Percentiles rank a stretch among this genome's conserved stretches.
Conservation (phyloP, 2,329 filamentous ascomycete species). For the Stenocarpella maydis region DNA sequence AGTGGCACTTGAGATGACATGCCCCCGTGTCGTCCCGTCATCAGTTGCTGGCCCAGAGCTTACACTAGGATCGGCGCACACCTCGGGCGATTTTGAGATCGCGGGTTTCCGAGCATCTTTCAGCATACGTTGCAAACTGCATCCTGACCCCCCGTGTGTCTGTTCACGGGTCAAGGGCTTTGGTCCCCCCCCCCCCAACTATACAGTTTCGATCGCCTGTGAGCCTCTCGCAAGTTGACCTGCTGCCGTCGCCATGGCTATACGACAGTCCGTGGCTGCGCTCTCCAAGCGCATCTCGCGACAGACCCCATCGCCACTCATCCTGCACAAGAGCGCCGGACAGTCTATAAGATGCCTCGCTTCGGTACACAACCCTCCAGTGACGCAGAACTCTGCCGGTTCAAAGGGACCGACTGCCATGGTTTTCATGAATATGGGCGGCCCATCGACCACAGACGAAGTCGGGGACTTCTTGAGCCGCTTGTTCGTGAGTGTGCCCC, state of each 20-base stretch:
- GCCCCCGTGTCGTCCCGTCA: no score
- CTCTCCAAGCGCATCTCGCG: conserved; percentile 46
- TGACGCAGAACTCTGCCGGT: conserved; percentile 77
- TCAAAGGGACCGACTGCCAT: conserved; percentile 89
- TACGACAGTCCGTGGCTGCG: conserved; percentile 49
- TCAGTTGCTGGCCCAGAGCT: conserved; percentile 31
- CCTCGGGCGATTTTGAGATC: conserved; percentile 21
- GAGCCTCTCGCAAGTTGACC: not conserved
- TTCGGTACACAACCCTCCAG: conserved; percentile 71
- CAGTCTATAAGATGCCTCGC: conserved; percentile 60
- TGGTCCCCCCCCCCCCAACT: no score
- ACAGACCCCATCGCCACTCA: conserved; percentile 36
- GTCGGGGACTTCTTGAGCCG: conserved; percentile 90
- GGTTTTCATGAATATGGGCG: conserved; percentile 99
- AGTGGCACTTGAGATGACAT: no score
- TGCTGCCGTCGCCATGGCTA: conserved; percentile 46
- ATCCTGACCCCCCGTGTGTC: no score
- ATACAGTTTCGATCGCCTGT: not conserved
- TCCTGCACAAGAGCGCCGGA: conserved; percentile 44
- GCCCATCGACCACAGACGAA: conserved; percentile 86
- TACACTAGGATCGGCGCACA: conserved; percentile 29
- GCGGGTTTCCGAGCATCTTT: conserved; percentile 3
- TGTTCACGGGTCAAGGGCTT: no score
- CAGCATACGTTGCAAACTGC: conserved; percentile 15
- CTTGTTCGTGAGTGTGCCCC: conserved; percentile 75